Base-by-base conservation (phyloP, 371 early-diverging fungal genomes). In the Smittium mucronatum region DNA sequence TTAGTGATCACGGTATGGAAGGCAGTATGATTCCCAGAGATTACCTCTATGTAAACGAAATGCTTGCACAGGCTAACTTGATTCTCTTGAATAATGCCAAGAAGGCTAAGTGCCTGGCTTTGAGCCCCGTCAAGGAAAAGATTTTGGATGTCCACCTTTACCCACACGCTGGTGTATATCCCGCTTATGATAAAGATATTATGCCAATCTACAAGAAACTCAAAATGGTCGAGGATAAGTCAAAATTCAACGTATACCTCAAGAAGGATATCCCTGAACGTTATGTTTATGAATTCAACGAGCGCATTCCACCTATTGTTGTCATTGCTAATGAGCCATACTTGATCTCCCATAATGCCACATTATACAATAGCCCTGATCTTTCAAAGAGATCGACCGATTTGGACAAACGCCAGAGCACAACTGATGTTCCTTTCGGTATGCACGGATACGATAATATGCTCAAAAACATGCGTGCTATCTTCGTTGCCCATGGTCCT, bases 1-100 rank as follows among this genome's bases (percentile, higher is more conserved):
- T 94, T 16, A 86, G 93, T 70, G 96, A 95, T 75, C 97, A 96
- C 70, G 96, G 97, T 0, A 95, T 97, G 95, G 82, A 91, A 8
- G 72, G 70, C 26, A 69, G 79, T 35, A 78, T 74, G 0, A 73
- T 76, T 17, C 73, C 76, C 5, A 47, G 47, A 47, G 47, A 47
- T 21, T 47, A 5, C 63, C 72, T 1, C 70, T 74, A 57, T 78
- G 84, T 65, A 83, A 81, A 29, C 75, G 81, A 31, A 81, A 89
- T 47, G 5, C 47, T 47, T 11, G 21, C 11, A 11, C 5, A 47
- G 21, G 47, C 47, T 11, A 47, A 21, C 21, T 47, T 47, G 47
- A 11, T 21, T 47, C 47, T 11, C 21, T 47, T 47, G 21, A 47
- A 47, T 11, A 47, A 47, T 47, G 21, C 21, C 47, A 47, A 11